A percentile compares a stretch with the other conserved stretches of the same genome.
Conservation (phyloP, 1,139 yeast genomes). For the Schizosaccharomyces versatilis region DNA sequence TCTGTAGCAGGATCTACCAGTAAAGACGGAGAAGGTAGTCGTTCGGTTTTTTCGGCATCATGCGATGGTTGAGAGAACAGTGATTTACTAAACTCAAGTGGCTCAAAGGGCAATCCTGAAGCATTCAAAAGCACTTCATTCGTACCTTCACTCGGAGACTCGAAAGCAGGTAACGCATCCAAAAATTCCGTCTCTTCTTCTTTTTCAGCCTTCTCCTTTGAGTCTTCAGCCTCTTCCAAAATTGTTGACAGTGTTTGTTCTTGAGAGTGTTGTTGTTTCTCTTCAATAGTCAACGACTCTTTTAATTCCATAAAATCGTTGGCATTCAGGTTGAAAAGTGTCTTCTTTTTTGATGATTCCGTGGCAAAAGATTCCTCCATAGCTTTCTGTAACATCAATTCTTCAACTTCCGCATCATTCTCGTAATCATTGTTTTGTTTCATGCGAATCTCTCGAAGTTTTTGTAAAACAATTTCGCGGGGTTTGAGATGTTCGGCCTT, state of each 20-base stretch:
- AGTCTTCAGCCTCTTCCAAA: background rate
- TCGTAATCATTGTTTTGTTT: background rate
- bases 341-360: background rate
- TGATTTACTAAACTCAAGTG: background rate
- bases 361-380: background rate
- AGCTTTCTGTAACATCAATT: background rate
- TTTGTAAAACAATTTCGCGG: slow-evolving; percentile 1
- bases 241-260: background rate
- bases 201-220: background rate
- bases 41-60: too few species aligned
- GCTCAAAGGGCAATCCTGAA: background rate
- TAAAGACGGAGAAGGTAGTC: too few species aligned
- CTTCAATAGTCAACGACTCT: background rate
- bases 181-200: background rate
- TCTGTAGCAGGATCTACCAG: too few species aligned
- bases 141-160: background rate
- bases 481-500: background rate
- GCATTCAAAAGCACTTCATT: background rate
- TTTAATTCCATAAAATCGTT: background rate
- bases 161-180: background rate
- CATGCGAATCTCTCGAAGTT: background rate
- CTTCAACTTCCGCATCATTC: background rate
- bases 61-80: background rate
- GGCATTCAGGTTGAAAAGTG: background rate
- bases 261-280: background rate